Evolutionary conservation across 1,139 yeast species (phyloP).

Genomic region (Meyerozyma carpophila): DNA sequence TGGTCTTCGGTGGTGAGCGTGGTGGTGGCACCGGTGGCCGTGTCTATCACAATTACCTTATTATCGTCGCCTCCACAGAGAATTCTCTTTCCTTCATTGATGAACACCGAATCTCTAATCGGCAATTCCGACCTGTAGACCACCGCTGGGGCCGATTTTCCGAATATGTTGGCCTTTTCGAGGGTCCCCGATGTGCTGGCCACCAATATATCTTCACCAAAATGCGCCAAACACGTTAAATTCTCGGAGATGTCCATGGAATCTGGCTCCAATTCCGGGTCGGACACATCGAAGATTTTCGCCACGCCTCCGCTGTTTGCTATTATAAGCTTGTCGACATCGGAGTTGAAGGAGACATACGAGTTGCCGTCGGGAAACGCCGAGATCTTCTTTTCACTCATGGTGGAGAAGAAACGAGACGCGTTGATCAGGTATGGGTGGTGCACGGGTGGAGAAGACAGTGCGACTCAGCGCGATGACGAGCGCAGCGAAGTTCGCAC

Average conservation of each 20-base stretch:
- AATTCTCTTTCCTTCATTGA: slow-evolving; percentile 65
- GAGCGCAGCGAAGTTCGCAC: neutral
- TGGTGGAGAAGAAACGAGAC: slow-evolving; percentile 2
- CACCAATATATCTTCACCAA: slow-evolving; percentile 18
- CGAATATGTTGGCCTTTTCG: slow-evolving; percentile 22
- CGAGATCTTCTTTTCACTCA: slow-evolving; percentile 20
- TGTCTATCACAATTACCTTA: slow-evolving; percentile 51
- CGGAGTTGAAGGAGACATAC: slow-evolving; percentile 29
- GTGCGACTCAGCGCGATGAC: too few species aligned
- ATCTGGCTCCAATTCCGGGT: slow-evolving; percentile 50
- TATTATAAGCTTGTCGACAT: slow-evolving; percentile 35
- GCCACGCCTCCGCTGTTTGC: slow-evolving; percentile 48
- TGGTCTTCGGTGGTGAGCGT: slow-evolving; percentile 46
- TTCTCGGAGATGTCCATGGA: slow-evolving; percentile 47
- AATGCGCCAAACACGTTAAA: slow-evolving; percentile 26
- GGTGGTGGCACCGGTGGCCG: slow-evolving; percentile 24
- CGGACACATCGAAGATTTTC: slow-evolving; percentile 41
- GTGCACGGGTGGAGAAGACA: neutral
- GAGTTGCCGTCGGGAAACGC: slow-evolving; percentile 48
- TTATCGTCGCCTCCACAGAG: slow-evolving; percentile 78
- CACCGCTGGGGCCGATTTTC: slow-evolving; percentile 18
- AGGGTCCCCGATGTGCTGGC: slow-evolving; percentile 33
- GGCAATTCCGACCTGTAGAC: slow-evolving; percentile 53
- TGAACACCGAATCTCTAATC: slow-evolving; percentile 57
- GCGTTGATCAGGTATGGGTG: neutral